Percentiles rank a stretch among this genome's conserved stretches.
phyloP scores from a whole-genome alignment of 2,329 filamentous ascomycete species.

The Seiridium unicorne region DNA sequence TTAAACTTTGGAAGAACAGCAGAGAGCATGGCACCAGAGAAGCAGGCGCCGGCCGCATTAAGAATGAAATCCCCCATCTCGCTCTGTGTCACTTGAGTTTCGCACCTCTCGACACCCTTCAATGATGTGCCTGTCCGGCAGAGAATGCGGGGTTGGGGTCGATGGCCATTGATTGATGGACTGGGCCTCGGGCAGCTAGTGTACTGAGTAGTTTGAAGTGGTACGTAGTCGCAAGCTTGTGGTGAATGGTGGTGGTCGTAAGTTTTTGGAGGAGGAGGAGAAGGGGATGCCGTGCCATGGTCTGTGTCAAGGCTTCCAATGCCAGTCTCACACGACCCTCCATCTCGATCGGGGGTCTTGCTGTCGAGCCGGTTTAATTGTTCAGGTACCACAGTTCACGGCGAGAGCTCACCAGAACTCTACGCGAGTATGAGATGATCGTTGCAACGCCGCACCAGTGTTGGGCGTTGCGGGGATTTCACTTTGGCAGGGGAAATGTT shows the following conservation, averaged over 20 bases:
- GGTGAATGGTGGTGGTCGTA: not conserved
- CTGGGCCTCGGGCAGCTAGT: not conserved
- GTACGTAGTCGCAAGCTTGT: not conserved
- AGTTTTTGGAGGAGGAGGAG: not conserved
- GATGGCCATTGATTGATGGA: not conserved
- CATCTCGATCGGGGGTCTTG: not conserved
- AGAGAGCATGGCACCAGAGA: not conserved
- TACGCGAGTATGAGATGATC: not conserved
- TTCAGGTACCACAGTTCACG: not conserved
- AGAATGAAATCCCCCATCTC: not conserved
- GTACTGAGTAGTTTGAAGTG: not conserved
- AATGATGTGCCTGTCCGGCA: not conserved
- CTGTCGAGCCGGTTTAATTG: not conserved
- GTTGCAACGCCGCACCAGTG: not conserved
- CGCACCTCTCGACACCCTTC: not conserved
- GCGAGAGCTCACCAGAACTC: not conserved
- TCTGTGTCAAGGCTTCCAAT: not conserved
- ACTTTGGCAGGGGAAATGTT: not conserved
- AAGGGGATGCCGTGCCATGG: not conserved
- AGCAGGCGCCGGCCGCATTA: not conserved
- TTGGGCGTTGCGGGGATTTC: not conserved
- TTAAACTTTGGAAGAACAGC: not conserved
- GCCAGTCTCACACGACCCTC: conserved; percentile 1
- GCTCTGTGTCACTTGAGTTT: not conserved
- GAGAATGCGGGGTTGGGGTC: conserved; percentile 3